Evolutionary conservation across 306 rosid genomes (phyloP), one percentile per base, ranked within the genome.

Genomic region (Elaeagnus macrophylla): DNA sequence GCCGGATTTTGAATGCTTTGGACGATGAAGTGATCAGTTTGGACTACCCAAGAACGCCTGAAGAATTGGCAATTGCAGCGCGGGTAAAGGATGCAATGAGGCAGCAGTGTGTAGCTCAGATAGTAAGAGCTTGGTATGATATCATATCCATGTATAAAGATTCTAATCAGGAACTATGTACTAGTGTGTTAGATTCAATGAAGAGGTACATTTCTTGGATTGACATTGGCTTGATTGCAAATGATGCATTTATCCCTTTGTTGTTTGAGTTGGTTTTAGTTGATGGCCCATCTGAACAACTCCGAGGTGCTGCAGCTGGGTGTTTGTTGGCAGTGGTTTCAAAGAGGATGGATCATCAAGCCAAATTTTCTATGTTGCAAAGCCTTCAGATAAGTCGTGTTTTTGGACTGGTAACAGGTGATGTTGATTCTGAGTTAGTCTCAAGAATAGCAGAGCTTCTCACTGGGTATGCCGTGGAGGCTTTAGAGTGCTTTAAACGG

Each of bases 131-230:
- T n/a, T 89, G 89, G 79, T 85, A 76, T 61, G 85, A 83, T 62
- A 77, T 89, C 54, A 69, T 89, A 61, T 76, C 78, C 0, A 50
- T 79, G 83, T 85, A 85, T 61, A 77, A 75, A 64, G 80, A 79
- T 67, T 64, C 75, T 12, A 79, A 85, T 69, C 82, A 79, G 42
- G 89, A 83, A 58, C 70, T 89, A 44, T 89, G 95, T 68, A 14
- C 76, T 46, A 71, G 67, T 48, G 95, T 85, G 6, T 83, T 89
- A 64, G 94, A 83, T 52, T 74, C 89, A 8, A 85, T 85, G 85
- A 79, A 80, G 69, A 83, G 93, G 74, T 85, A 70, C 74, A 79
- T 85, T 59, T 81, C 95, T 50, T 91, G 99, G 99, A 91, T 91
- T 17, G 99, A 91, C 62, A 91, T 91, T 12, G 77, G 93, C 45